phyloP scores from a whole-genome alignment of 768 basidiomycete genomes.

The Agaricus sinodeliciosus region DNA sequence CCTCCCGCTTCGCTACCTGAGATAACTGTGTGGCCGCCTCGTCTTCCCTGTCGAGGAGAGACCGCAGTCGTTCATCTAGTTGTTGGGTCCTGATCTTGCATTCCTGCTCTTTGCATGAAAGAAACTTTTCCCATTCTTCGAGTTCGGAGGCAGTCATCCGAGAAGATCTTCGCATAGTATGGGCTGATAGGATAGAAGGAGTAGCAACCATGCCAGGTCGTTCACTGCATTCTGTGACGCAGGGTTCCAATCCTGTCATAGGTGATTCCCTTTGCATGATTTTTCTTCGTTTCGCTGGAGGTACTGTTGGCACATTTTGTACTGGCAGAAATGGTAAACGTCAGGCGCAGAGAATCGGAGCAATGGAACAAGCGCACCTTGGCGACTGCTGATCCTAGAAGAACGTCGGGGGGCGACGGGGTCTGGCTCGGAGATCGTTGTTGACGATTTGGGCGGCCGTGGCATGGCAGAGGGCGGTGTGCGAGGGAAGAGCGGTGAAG shows the following conservation, averaged over 20 bases:
- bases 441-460: constrained; percentile 3
- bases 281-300: constrained; percentile 1
- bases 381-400: constrained; percentile 7
- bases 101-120: constrained; percentile 33
- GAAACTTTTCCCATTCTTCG: constrained; percentile 27
- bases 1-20: constrained; percentile 35
- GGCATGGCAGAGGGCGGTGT: constrained; percentile 4
- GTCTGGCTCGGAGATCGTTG: background rate
- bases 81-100: constrained; percentile 28
- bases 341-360: background rate
- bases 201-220: background rate
- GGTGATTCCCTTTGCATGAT: background rate
- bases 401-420: constrained; percentile 1
- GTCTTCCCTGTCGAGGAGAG: constrained; percentile 33
- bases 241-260: background rate
- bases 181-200: background rate
- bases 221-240: constrained; percentile 5
- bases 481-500: background rate
- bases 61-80: constrained; percentile 33
- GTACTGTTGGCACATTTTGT: constrained; percentile 1
- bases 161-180: constrained; percentile 23
- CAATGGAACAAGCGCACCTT: background rate
- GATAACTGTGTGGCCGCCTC: constrained; percentile 34
- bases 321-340: constrained; percentile 3
- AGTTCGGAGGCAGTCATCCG: constrained; percentile 35